These are phyloP conservation scores for Xerocomus nothofagi DNA, from an alignment of 1,284 basidiomycete species.

Conservation along the genomic window DNA sequence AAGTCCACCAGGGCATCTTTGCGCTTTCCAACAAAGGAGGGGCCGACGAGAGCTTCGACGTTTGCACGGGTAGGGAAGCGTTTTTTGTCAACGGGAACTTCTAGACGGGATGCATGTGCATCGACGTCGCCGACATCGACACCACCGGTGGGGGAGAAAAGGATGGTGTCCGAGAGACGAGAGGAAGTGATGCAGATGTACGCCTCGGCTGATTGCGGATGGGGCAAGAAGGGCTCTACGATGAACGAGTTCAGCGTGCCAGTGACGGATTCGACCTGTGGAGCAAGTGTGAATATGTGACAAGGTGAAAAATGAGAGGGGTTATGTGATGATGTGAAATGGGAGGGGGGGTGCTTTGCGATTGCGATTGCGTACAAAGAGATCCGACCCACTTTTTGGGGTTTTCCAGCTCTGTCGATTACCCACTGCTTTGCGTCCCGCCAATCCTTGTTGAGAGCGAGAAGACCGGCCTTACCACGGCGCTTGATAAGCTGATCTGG, in stretches of 20 bases:
- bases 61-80: conserved; percentile 79
- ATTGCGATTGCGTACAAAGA: conserved; percentile 4
- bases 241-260: conserved; percentile 98
- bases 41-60: conserved; percentile 81
- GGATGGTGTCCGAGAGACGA: conserved; percentile 93
- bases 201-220: conserved; percentile 92
- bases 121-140: conserved; percentile 99
- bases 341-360: not conserved
- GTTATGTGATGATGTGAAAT: conserved; percentile 8
- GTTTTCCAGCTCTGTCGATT: conserved; percentile 87
- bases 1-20: conserved; percentile 92
- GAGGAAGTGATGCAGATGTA: conserved; percentile 98
- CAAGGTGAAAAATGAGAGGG: not conserved
- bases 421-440: conserved; percentile 88
- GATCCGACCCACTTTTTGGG: conserved; percentile 66
- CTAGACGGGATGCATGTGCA: conserved; percentile 92
- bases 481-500: conserved; percentile 99
- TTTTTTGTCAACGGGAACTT: conserved; percentile 71
- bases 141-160: conserved; percentile 99
- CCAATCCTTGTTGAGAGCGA: conserved; percentile 94
- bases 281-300: conserved; percentile 17
- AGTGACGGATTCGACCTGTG: conserved; percentile 87
- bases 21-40: conserved; percentile 67
- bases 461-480: conserved; percentile 95
- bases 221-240: conserved; percentile 97